Base-by-base conservation (phyloP, 192 early-diverging fungal species). In the Gaertneriomyces sp. region DNA sequence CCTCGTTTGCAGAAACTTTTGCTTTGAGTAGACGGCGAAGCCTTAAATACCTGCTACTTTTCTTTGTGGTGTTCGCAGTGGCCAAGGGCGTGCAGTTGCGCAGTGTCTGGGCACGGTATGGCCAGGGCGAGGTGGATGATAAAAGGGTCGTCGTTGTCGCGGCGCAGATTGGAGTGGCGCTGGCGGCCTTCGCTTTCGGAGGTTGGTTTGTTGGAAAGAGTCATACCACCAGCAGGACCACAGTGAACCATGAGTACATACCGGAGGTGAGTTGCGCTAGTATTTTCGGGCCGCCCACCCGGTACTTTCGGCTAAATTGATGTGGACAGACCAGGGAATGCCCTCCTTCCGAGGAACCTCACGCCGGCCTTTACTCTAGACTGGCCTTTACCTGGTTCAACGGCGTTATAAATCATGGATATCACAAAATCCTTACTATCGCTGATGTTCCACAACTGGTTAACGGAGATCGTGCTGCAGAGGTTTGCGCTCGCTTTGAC, bases 311-410 rank as follows among this genome's bases (percentile, higher is more conserved):
- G 9, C 10, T 47, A n/a, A n/a, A 25, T 5, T 25, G 10, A 55
- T 11, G 6, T 4, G 16, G 6, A 7, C 38, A 14, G 12, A 7
- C 39, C 7, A 39, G 43, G 12, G 40, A 54, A 19, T 14, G 12
- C 7, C 40, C 51, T 19, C 33, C 33, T 0, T 64, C 53, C 14
- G 7, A 43, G 7, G 57, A 77, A 61, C 45, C 16, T 1, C 56
- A 59, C n/a, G 71, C 81, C 11, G 52, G 58, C 1, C 42, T 81
- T 12, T 69, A 74, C 51, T 69, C 71, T 10, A 58, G 65, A 19
- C 56, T 79, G 25, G 68, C 73, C n/a, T 91, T 89, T 58, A 61
- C 67, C 17, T 88, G 86, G 81, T 60, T 82, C 4, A 85, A 81
- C 70, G 64, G 80, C 8, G 51, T 93, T 14, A 71, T 93, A 54